Evolutionary conservation across 495 filamentous ascomycete species (phyloP).

Genomic region (Penicillium canescens): DNA sequence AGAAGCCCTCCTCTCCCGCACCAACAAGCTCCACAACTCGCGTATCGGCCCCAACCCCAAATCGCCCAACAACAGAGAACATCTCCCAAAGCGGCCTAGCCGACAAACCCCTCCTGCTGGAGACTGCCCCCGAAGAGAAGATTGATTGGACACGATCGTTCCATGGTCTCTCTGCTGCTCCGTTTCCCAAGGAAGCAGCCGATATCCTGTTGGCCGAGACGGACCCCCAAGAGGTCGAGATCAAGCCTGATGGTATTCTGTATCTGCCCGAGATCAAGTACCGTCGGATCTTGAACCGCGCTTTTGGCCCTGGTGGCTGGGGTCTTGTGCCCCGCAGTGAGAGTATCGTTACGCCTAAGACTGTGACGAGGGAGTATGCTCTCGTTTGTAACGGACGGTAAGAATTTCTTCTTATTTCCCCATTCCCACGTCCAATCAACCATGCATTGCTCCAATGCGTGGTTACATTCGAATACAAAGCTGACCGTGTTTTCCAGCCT

Average conservation of each 20-base stretch:
- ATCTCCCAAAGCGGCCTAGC: constrained; percentile 54
- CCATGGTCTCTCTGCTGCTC: constrained; percentile 75
- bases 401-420: constrained; percentile 25
- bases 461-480: not conserved
- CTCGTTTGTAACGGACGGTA: constrained; percentile 88
- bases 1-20: constrained; percentile 11
- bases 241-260: constrained; percentile 94
- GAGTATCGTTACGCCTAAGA: constrained; percentile 82
- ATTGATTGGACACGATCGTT: constrained; percentile 95
- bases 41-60: constrained; percentile 32
- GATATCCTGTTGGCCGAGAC: constrained; percentile 69
- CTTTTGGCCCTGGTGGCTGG: constrained; percentile 96
- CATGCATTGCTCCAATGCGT: not conserved
- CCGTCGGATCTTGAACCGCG: constrained; percentile 81
- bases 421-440: not conserved
- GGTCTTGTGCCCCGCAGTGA: constrained; percentile 88
- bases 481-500: constrained; percentile 54
- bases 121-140: constrained; percentile 42
- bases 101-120: constrained; percentile 52
- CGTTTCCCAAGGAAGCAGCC: constrained; percentile 76
- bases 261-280: constrained; percentile 99
- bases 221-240: constrained; percentile 77
- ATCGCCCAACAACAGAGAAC: constrained; percentile 41
- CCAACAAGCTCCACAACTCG: constrained; percentile 10
- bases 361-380: constrained; percentile 94